phyloP scores from a whole-genome alignment of 179 eudicot species.

The Heliamphora pulchella region DNA sequence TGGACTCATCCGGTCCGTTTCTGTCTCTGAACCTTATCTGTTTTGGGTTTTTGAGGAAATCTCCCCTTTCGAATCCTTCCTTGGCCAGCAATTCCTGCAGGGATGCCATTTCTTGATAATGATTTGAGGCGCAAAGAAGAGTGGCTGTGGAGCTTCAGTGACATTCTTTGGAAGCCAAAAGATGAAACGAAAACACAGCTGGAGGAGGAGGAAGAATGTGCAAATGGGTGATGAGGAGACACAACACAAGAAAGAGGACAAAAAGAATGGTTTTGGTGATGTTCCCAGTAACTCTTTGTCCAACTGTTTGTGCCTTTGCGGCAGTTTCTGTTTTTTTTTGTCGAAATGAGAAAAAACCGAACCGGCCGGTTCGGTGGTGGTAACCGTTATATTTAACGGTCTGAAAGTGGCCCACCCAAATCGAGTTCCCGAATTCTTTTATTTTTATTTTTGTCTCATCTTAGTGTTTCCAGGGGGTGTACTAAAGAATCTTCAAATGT shows the following conservation, averaged over 20 bases:
- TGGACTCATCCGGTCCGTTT: conserved; percentile 20
- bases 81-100: conserved; percentile 33
- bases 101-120: conserved; percentile 24
- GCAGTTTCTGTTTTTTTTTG: background rate
- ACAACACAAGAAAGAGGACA: background rate
- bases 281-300: background rate
- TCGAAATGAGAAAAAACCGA: background rate
- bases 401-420: too few species aligned
- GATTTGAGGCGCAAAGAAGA: background rate
- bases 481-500: too few species aligned
- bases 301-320: background rate
- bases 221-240: background rate
- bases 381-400: background rate
- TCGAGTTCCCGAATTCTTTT: too few species aligned
- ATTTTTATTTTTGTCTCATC: too few species aligned
- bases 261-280: background rate
- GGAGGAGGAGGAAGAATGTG: background rate
- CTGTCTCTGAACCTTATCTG: conserved; percentile 22
- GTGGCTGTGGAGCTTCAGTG: conserved; percentile 15
- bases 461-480: too few species aligned
- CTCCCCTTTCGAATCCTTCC: conserved; percentile 32
- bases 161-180: conserved; percentile 17
- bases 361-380: background rate
- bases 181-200: conserved; percentile 7
- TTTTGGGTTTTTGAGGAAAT: conserved; percentile 11